phyloP scores from a whole-genome alignment of 2,329 filamentous ascomycete species.

The Tolypocladium tundrense region DNA sequence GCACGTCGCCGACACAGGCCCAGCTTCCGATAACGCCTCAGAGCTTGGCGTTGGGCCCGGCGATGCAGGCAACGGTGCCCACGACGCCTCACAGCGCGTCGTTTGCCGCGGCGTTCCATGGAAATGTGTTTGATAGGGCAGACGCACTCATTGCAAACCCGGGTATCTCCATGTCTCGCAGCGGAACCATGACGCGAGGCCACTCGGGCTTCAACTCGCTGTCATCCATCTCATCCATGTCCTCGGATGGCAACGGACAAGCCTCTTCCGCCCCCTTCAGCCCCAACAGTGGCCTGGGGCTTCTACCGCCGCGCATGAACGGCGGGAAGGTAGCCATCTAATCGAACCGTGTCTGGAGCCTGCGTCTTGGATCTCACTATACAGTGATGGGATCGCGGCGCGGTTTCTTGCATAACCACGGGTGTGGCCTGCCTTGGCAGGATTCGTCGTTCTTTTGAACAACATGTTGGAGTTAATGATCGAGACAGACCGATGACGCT shows the following conservation, averaged over 20 bases:
- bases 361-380: constrained; percentile 1
- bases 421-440: constrained; percentile 5
- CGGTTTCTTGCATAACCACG: constrained; percentile 6
- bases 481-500: neutral
- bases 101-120: constrained; percentile 43
- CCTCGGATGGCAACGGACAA: constrained; percentile 26
- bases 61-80: constrained; percentile 80
- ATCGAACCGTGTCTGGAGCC: neutral
- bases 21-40: constrained; percentile 70
- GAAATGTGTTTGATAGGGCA: constrained; percentile 50
- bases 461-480: neutral
- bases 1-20: constrained; percentile 14
- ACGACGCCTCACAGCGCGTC: constrained; percentile 53
- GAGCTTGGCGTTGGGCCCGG: constrained; percentile 79
- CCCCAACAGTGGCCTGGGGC: constrained; percentile 19
- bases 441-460: constrained; percentile 4
- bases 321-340: constrained; percentile 27
- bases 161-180: constrained; percentile 47
- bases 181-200: constrained; percentile 33
- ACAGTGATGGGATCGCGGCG: neutral
- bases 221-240: constrained; percentile 30
- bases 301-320: constrained; percentile 24
- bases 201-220: constrained; percentile 28
- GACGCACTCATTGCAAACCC: constrained; percentile 47
- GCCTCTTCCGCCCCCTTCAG: constrained; percentile 19